A percentile compares a stretch with the other conserved stretches of the same genome.
These are phyloP conservation scores for Stereocaulon alpinum DNA, from an alignment of 495 filamentous ascomycete genomes.

Conservation along the genomic window DNA sequence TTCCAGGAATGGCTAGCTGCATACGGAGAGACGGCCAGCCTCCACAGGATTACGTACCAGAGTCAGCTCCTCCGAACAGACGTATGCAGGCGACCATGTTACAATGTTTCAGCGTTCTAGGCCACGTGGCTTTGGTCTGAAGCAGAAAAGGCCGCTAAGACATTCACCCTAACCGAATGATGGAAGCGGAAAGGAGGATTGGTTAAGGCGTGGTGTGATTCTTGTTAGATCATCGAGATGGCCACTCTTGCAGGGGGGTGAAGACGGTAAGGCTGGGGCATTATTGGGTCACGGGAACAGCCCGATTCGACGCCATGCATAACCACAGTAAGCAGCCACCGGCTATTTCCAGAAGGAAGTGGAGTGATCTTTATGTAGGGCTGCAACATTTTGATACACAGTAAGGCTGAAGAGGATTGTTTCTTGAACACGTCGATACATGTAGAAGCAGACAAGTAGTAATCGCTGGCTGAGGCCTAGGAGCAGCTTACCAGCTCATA, in stretches of 20 bases:
- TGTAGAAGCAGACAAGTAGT: not conserved
- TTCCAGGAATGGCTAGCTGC: no score
- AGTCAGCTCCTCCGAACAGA: no score
- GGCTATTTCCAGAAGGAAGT: not conserved
- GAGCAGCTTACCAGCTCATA: not conserved
- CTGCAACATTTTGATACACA: not conserved
- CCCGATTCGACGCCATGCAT: not conserved
- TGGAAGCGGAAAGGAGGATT: not conserved
- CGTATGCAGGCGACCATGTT: not conserved
- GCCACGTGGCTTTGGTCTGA: not conserved
- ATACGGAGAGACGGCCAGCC: no score
- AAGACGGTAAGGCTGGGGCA: slow-evolving; percentile 6
- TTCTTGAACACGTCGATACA: not conserved
- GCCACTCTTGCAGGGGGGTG: not conserved
- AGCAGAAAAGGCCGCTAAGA: not conserved
- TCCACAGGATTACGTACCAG: no score
- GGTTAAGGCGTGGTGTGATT: not conserved
- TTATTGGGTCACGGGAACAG: not conserved
- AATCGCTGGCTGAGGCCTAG: not conserved
- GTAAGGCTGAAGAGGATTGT: not conserved
- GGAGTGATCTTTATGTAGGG: not conserved
- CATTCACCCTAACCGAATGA: not conserved
- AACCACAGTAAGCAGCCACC: not conserved
- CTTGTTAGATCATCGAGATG: not conserved
- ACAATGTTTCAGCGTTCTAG: not conserved